Evolutionary conservation across 768 basidiomycete species (phyloP), one percentile per base, ranked within the genome.

Genomic region (Lactifluus subvellereus): DNA sequence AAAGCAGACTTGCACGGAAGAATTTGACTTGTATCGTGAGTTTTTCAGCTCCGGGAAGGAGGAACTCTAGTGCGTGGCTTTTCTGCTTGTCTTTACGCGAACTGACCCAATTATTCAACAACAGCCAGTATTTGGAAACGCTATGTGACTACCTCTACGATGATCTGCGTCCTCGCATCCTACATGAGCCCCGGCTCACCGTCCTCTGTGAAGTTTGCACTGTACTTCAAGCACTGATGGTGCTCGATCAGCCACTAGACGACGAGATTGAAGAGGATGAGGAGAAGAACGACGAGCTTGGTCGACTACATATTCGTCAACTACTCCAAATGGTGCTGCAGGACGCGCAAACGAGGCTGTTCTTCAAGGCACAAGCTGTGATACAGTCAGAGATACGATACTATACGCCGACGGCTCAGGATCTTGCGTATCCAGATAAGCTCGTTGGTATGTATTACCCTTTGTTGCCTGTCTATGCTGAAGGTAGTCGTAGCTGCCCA

Each of bases 91-190:
- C 30, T 40, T 40, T 37, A 18, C 32, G 3, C 52, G 13, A 22
- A 14, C 27, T 13, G n/a, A 42, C 20, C 18, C 61, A 22, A 52
- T 35, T 38, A 35, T 32, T 57, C 33, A 16, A 57, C 47, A 35
- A n/a, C 60, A 98, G 94, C 70, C 81, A 84, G 63, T 98, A 93
- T 75, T 81, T 99, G 27, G 94, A 97, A 76, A 87, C 82, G 3
- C 80, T 98, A 0, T 98, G 94, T 68, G 96, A 98, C 74, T 83
- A 93, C 68, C 84, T 99, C 38, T 97, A 95, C 71, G 97, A 98
- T 72, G 93, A 95, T 66, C 83, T 99, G 1, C 89, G 96, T 1
- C 97, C 96, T 6, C 86, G 95, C 5, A 98, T 99, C 65, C 81
- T 98, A 2, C 95, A 98, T 69, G 96, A 98, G 70, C 87, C 88